Conservation (phyloP, 2,329 filamentous ascomycete genomes). For the Penicillium sp. region DNA sequence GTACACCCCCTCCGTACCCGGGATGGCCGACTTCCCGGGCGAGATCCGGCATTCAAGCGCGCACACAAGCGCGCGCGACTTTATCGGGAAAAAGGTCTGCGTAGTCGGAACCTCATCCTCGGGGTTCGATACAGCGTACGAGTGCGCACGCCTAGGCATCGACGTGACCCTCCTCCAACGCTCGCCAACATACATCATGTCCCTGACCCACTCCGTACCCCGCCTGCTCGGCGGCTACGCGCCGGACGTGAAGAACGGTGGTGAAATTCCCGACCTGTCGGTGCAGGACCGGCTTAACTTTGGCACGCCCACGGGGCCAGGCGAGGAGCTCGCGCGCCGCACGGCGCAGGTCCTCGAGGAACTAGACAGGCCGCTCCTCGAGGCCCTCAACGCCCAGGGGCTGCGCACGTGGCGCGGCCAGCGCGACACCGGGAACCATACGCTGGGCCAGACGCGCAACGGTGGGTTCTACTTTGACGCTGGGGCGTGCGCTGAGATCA, state of each 20-base stretch:
- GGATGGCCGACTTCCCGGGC: conserved; percentile 31
- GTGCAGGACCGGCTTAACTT: conserved; percentile 14
- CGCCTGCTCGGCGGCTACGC: conserved; percentile 33
- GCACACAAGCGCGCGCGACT: conserved; percentile 30
- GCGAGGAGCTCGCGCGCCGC: conserved; percentile 27
- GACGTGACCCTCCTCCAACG: conserved; percentile 37
- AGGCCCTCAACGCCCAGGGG: conserved; percentile 32
- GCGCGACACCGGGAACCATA: conserved; percentile 38
- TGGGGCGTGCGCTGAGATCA: conserved; percentile 36
- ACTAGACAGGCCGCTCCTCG: conserved; percentile 29
- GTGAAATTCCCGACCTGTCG: conserved; percentile 6
- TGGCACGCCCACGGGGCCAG: conserved; percentile 2
- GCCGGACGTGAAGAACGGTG: neutral
- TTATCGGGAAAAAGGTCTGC: conserved; percentile 34
- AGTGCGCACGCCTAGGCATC: conserved; percentile 30
- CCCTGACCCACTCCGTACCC: conserved; percentile 28
- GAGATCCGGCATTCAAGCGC: conserved; percentile 30
- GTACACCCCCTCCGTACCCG: conserved; percentile 38
- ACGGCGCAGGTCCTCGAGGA: conserved; percentile 29
- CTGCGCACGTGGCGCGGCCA: conserved; percentile 41
- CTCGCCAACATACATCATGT: conserved; percentile 42
- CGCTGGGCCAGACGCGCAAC: conserved; percentile 36
- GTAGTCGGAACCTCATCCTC: conserved; percentile 38
- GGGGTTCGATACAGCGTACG: conserved; percentile 35
- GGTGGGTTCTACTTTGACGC: conserved; percentile 39